phyloP scores from a whole-genome alignment of 805 yeast genomes.

The Candida khao-thaluensis region DNA sequence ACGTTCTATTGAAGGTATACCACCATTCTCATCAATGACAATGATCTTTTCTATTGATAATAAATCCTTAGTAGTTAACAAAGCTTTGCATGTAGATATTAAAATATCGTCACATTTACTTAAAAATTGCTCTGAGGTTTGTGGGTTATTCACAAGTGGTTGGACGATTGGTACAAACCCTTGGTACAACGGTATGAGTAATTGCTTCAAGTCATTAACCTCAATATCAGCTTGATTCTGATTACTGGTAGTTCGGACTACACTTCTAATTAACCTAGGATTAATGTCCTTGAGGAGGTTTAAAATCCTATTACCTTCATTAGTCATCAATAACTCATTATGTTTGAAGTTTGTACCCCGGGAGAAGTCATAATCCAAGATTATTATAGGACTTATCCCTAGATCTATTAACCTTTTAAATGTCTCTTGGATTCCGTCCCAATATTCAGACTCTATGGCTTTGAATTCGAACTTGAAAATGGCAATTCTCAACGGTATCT shows the following conservation, averaged over 20 bases:
- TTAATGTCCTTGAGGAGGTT: conserved; percentile 24
- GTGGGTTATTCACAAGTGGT: conserved; percentile 50
- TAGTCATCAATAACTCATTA: conserved; percentile 30
- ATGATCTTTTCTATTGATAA: conserved; percentile 78
- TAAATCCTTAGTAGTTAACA: conserved; percentile 27
- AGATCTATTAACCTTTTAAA: conserved; percentile 52
- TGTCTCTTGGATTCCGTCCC: conserved; percentile 55
- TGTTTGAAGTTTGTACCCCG: conserved; percentile 25
- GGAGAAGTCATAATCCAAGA: conserved; percentile 49
- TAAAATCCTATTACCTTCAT: conserved; percentile 31
- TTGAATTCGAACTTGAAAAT: conserved; percentile 50
- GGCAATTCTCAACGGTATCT: conserved; percentile 53
- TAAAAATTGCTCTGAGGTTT: conserved; percentile 25
- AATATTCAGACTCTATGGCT: conserved; percentile 27
- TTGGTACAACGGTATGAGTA: conserved; percentile 42
- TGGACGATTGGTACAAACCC: conserved; percentile 63
- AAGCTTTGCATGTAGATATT: conserved; percentile 22
- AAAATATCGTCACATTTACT: conserved; percentile 25
- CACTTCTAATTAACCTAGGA: conserved; percentile 24
- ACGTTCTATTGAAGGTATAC: conserved; percentile 85
- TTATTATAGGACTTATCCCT: conserved; percentile 74
- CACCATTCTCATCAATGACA: conserved; percentile 79
- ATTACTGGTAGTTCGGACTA: conserved; percentile 14
- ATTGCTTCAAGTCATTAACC: conserved; percentile 21
- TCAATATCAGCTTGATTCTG: background rate